Conservation (phyloP, 2,329 filamentous ascomycete species). For the Ascomycota sp. region DNA sequence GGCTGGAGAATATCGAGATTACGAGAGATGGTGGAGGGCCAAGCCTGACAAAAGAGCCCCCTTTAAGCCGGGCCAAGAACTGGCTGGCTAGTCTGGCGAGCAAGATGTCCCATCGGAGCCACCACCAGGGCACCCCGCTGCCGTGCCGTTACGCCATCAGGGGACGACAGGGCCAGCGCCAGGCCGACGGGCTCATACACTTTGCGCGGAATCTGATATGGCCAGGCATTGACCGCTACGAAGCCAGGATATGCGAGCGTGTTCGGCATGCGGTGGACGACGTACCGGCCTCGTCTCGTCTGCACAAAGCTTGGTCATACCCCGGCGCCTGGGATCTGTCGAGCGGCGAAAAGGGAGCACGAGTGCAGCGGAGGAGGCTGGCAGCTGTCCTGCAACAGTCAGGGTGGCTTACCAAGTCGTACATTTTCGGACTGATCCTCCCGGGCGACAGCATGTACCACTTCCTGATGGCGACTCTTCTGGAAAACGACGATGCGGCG, state of each 20-base stretch:
- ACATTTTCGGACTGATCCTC: conserved; percentile 42
- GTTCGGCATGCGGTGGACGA: conserved; percentile 18
- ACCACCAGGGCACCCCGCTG: conserved; percentile 13
- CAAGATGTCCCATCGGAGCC: conserved; percentile 24
- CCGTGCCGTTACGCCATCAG: conserved; percentile 26
- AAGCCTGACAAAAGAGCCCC: conserved; percentile 2
- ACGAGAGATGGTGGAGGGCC: conserved; percentile 19
- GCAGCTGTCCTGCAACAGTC: conserved; percentile 35
- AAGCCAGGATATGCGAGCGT: conserved; percentile 25
- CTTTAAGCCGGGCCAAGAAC: conserved; percentile 10
- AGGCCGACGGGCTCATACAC: conserved; percentile 39
- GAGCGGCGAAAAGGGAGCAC: conserved; percentile 11
- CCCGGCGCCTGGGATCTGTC: conserved; percentile 21
- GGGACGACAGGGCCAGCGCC: conserved; percentile 34
- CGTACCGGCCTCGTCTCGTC: conserved; percentile 10
- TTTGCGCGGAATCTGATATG: conserved; percentile 43
- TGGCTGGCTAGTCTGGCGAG: conserved; percentile 40
- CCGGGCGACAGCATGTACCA: conserved; percentile 43
- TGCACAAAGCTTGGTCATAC: conserved; percentile 22
- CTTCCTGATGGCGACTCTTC: conserved; percentile 42
- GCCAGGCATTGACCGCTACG: conserved; percentile 36
- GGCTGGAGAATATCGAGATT: conserved; percentile 48
- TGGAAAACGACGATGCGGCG: conserved; percentile 43
- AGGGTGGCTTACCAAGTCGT: conserved; percentile 49
- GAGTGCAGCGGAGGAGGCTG: conserved; percentile 29